A percentile compares a stretch with the other conserved stretches of the same genome.
Evolutionary conservation across 306 rosid species (phyloP).

Genomic region (Glycyrrhiza uralensis): DNA sequence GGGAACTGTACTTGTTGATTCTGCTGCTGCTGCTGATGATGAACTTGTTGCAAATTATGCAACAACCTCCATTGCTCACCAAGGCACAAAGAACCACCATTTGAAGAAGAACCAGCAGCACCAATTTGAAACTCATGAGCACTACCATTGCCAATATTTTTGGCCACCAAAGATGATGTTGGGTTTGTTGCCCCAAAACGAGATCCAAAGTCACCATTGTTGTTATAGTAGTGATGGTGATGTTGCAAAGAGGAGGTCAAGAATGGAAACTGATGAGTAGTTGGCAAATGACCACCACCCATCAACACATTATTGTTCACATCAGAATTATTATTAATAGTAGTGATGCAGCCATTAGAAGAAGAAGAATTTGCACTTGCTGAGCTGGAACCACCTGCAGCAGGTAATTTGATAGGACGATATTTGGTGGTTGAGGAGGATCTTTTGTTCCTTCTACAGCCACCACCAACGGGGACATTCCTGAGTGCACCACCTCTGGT

Average conservation of each 20-base stretch:
- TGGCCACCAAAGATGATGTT: conserved; percentile 29
- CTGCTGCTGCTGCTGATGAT: conserved; percentile 48
- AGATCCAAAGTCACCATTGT: conserved; percentile 35
- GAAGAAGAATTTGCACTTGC: conserved; percentile 43
- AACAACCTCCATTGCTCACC: conserved; percentile 65
- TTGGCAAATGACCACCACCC: conserved; percentile 42
- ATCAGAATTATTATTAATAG: conserved; percentile 14
- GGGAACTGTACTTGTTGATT: conserved; percentile 52
- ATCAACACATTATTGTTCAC: conserved; percentile 20
- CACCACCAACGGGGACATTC: conserved; percentile 90
- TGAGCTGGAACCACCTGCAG: conserved; percentile 42
- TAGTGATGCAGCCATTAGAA: conserved; percentile 37
- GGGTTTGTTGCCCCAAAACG: conserved; percentile 40
- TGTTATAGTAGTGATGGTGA: too few relatives aligned
- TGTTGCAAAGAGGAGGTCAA: conserved; percentile 49
- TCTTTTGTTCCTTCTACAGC: conserved; percentile 78
- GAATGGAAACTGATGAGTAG: conserved; percentile 49
- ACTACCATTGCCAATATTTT: conserved; percentile 26
- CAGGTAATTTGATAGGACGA: too few relatives aligned
- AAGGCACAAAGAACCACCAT: conserved; percentile 23
- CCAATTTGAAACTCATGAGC: conserved; percentile 41
- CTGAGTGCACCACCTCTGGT: conserved; percentile 84
- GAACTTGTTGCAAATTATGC: conserved; percentile 41
- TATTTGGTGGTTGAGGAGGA: too few relatives aligned
- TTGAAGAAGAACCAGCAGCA: background rate